Base-by-base conservation (phyloP, 129 eudicot genomes). In the Escallonia herrerae region DNA sequence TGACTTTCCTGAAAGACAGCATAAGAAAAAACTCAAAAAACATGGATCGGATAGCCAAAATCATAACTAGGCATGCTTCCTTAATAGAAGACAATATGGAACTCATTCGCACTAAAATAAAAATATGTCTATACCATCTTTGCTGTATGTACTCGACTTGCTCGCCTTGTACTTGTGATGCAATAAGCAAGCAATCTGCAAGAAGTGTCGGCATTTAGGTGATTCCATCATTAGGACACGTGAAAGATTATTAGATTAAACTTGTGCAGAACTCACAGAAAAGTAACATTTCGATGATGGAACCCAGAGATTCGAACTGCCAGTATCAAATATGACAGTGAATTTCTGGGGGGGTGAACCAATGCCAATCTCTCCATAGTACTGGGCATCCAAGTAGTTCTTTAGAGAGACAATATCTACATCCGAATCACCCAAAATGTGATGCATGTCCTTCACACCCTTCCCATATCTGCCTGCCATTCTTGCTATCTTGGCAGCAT, bases 331-430 rank as follows among this genome's bases (percentile, higher is more conserved):
- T 47, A 84, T 77, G 15, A 84, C 90, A 6, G 79, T 66, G 69
- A 84, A 84, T 53, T 80, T 84, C 58, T 84, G 90, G 15, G 90
- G 80, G 2, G 90, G 90, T 49, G 86, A 70, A 14, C 90, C 90
- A 15, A 84, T 69, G 51, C 90, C 86, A 69, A 84, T 84, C 71
- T 77, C 86, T 57, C 83, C 90, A 74, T 66, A 80, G 68, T 79
- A 83, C 64, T 83, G 89, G 70, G 89, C 78, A 71, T 80, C 84
- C 83, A 83, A 14, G 57, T 80, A 84, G 65, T 84, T 84, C 47
- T 65, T 74, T 63, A 84, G 66, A 58, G 76, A 33, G 4, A 84
- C 56, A 45, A 43, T 61, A 9, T 83, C 89, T 42, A 56, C 3
- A 11, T 48, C 71, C 6, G 82, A 73, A 70, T 58, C 68, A 43